These are phyloP conservation scores for Austroboletus eburneus DNA, from an alignment of 768 basidiomycete species.

Conservation along the genomic window DNA sequence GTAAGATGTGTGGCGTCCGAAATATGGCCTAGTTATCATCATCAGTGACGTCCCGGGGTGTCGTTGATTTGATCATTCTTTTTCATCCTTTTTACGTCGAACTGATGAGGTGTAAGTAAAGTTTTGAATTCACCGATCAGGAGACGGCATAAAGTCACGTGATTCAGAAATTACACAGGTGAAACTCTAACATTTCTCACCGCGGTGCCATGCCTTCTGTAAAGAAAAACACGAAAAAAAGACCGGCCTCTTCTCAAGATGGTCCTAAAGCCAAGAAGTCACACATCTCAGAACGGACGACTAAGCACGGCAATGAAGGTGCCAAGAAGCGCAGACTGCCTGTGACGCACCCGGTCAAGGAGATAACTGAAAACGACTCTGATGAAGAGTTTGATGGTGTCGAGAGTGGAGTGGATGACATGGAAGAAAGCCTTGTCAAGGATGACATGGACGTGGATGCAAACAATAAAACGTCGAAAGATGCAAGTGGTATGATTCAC, in stretches of 20 bases:
- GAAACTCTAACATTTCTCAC: neutral
- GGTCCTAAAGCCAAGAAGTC: constrained; percentile 52
- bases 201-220: constrained; percentile 39
- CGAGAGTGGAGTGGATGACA: constrained; percentile 28
- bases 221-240: constrained; percentile 48
- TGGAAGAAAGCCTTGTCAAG: constrained; percentile 16
- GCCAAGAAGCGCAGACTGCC: constrained; percentile 59
- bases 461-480: constrained; percentile 35
- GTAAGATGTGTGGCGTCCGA: too few species aligned
- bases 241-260: constrained; percentile 42
- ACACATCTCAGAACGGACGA: constrained; percentile 37
- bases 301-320: constrained; percentile 26
- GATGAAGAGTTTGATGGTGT: constrained; percentile 34
- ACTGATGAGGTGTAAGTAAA: too few species aligned
- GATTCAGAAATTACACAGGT: constrained; percentile 8
- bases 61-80: neutral
- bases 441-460: constrained; percentile 31
- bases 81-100: neutral
- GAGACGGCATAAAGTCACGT: constrained; percentile 23
- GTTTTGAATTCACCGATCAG: too few species aligned
- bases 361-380: constrained; percentile 34
- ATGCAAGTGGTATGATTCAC: constrained; percentile 53
- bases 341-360: constrained; percentile 42
- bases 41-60: too few species aligned
- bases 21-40: too few species aligned